These are phyloP conservation scores for Parachaetomium inaequale DNA, from an alignment of 495 filamentous ascomycete genomes.

Conservation along the genomic window DNA sequence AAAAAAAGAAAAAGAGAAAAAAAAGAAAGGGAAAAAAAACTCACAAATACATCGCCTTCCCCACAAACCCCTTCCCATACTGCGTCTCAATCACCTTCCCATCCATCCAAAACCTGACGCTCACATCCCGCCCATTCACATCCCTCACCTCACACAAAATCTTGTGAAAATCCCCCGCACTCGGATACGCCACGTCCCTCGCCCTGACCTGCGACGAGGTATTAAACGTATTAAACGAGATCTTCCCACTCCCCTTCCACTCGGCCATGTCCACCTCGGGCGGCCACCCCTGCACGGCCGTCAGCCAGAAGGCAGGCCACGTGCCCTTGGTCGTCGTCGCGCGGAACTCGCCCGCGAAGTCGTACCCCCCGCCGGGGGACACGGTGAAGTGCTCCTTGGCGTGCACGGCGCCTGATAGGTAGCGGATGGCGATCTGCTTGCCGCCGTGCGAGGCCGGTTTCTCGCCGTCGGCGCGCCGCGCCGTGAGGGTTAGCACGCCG, in stretches of 20 bases:
- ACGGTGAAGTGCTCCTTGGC: slow-evolving; percentile 50
- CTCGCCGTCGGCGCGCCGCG: slow-evolving; percentile 44
- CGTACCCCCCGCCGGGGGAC: slow-evolving; percentile 47
- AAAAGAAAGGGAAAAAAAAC: slow-evolving; percentile 18
- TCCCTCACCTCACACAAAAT: slow-evolving; percentile 51
- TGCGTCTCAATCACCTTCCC: slow-evolving; percentile 48
- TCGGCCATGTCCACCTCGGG: slow-evolving; percentile 61
- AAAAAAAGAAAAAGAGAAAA: too few species aligned
- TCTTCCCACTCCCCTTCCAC: slow-evolving; percentile 60
- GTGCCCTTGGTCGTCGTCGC: slow-evolving; percentile 52
- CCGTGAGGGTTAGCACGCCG: slow-evolving; percentile 45
- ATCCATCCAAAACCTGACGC: slow-evolving; percentile 54
- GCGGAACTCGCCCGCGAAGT: slow-evolving; percentile 51
- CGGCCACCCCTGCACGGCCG: slow-evolving; percentile 59
- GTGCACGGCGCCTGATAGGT: slow-evolving; percentile 49
- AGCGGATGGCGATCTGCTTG: slow-evolving; percentile 50
- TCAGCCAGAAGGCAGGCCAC: slow-evolving; percentile 63
- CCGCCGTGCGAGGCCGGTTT: slow-evolving; percentile 42
- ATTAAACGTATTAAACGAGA: slow-evolving; percentile 61
- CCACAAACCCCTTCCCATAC: slow-evolving; percentile 48
- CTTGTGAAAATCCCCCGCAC: slow-evolving; percentile 46
- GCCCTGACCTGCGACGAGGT: slow-evolving; percentile 47
- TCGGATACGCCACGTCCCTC: slow-evolving; percentile 48
- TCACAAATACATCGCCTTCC: slow-evolving; percentile 48
- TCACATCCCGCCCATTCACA: slow-evolving; percentile 51